Evolutionary conservation across 192 early-diverging fungal genomes (phyloP).

Genomic region (Coemansia sp.): DNA sequence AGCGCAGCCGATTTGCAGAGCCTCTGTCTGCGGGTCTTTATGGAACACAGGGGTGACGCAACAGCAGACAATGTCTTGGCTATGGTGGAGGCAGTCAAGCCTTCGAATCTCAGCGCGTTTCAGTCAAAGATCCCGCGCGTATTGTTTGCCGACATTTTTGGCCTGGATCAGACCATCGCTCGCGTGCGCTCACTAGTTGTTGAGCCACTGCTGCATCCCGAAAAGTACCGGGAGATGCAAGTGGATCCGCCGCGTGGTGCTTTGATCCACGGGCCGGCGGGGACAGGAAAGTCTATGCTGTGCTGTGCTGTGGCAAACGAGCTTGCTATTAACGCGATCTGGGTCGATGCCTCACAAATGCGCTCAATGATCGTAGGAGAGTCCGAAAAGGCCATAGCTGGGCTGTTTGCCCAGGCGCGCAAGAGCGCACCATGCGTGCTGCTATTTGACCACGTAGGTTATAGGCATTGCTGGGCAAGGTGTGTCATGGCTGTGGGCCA

Average conservation of each 20-base stretch:
- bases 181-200: constrained; percentile 54
- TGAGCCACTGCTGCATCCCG: constrained; percentile 52
- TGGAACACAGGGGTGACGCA: constrained; percentile 23
- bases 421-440: constrained; percentile 83
- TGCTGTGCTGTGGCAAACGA: constrained; percentile 79
- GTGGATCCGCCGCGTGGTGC: constrained; percentile 76
- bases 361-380: constrained; percentile 93
- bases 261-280: constrained; percentile 83
- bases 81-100: constrained; percentile 12
- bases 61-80: constrained; percentile 27
- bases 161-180: constrained; percentile 65
- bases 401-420: constrained; percentile 80
- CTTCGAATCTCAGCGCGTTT: constrained; percentile 27
- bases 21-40: constrained; percentile 58
- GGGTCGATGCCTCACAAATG: constrained; percentile 82
- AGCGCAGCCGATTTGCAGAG: constrained; percentile 77
- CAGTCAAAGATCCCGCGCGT: constrained; percentile 60
- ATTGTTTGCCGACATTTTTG: constrained; percentile 72
- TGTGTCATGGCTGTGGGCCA: not conserved
- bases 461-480: not conserved
- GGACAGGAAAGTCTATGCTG: constrained; percentile 87
- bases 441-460: constrained; percentile 81
- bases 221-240: constrained; percentile 56
- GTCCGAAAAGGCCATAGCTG: constrained; percentile 81
- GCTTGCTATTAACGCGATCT: constrained; percentile 77